Evolutionary conservation across 371 early-diverging fungal genomes (phyloP), one percentile per base, ranked within the genome.

Genomic region (Syncephalastrum monosporum): DNA sequence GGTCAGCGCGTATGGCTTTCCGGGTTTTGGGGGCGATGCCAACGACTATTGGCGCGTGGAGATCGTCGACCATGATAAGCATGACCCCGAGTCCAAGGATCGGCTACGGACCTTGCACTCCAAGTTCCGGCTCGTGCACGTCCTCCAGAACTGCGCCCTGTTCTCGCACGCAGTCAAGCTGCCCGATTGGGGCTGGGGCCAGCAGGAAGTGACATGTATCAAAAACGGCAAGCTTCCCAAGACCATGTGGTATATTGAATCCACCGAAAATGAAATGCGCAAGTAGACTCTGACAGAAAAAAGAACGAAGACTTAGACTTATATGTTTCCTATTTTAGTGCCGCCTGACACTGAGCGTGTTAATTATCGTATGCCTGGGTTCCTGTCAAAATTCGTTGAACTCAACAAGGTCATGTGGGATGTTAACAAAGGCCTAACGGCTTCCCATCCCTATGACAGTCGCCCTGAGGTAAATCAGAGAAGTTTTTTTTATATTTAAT

Each of bases 121-220:
- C 13, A 82, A 82, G 57, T 93, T 93, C 71, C 82, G 89, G 16
- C 67, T 93, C 14, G 75, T 89, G 13, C 96, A 95, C 64, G 71
- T 81, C 53, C 85, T 87, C 68, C 83, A 81, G 62, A 74, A 74
- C 45, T 93, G 86, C 75, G 89, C 86, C 24, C 74, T 95, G 48
- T 92, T 90, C 64, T 93, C 95, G 4, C 91, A 91, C 64, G 61
- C 68, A 13, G 84, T 86, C 29, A 92, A 92, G 76, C 75, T 96
- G 8, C 99, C 99, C 19, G 88, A 91, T 45, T 99, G 99, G 99
- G 99, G 91, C 2, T 97, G 90, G 75, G 88, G 85, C 45, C 99
- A 99, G 74, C 92, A 91, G 52, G 98, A 99, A 69, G 92, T 99
- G 21, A 92, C 89, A 0, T 92, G 92, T 58, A 87, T 91, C 68